phyloP scores from a whole-genome alignment of 2,329 filamentous ascomycete genomes.

The Neospermospora avenae region DNA sequence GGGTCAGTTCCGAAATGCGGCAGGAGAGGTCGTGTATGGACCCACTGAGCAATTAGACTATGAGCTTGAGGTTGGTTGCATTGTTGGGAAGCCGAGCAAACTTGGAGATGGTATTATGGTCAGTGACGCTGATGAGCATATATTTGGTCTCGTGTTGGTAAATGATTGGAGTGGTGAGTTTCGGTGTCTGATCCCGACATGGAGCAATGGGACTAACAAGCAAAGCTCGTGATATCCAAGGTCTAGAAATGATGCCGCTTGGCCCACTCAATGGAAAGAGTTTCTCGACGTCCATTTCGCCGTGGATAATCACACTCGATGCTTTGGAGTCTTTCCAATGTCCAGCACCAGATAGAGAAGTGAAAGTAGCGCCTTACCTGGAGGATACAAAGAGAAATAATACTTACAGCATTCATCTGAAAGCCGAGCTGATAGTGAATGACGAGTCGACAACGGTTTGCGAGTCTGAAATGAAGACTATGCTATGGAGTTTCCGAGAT shows the following conservation, averaged over 20 bases:
- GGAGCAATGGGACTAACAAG: background rate
- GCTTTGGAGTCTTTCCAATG: slow-evolving; percentile 41
- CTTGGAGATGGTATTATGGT: slow-evolving; percentile 39
- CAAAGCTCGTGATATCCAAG: slow-evolving; percentile 57
- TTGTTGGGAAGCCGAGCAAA: slow-evolving; percentile 36
- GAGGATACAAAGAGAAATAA: slow-evolving; percentile 11
- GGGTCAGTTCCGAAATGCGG: slow-evolving; percentile 40
- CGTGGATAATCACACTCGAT: slow-evolving; percentile 60
- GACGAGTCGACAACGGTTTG: slow-evolving; percentile 28
- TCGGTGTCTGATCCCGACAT: background rate
- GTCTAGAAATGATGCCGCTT: slow-evolving; percentile 56
- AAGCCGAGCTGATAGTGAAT: slow-evolving; percentile 12
- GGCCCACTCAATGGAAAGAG: slow-evolving; percentile 61
- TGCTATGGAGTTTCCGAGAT: slow-evolving; percentile 42
- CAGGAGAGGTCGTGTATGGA: slow-evolving; percentile 19
- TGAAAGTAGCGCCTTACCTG: background rate
- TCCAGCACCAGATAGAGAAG: background rate
- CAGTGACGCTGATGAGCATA: slow-evolving; percentile 53
- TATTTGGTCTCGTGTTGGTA: slow-evolving; percentile 60
- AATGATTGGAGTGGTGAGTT: slow-evolving; percentile 56
- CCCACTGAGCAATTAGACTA: slow-evolving; percentile 36
- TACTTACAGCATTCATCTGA: slow-evolving; percentile 35
- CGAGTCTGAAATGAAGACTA: slow-evolving; percentile 31
- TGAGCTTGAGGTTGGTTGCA: slow-evolving; percentile 25
- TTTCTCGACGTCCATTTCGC: slow-evolving; percentile 56